Base-by-base conservation (phyloP, 2,329 filamentous ascomycete species). In the Monilinia fructicola region DNA sequence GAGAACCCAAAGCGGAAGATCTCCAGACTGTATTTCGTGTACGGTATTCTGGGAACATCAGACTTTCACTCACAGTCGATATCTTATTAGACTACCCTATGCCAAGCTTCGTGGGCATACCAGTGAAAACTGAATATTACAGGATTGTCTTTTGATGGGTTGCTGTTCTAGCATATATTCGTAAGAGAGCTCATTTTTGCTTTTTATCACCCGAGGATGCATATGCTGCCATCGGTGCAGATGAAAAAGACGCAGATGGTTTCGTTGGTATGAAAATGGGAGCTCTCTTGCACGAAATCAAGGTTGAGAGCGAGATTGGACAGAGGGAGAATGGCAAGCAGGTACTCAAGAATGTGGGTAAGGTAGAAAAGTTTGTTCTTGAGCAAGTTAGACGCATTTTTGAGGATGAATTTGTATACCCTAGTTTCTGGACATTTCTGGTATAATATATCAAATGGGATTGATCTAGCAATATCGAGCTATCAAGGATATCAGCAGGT, bases 341-440 rank as follows among this genome's bases (percentile, higher is more conserved):
- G 80, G 95, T 94, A 56, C 81, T 99, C 68, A 98, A 97, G 83
- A 99, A 99, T 77, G 94, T 99, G 60, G 94, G 95, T 67, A 99
- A 99, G 82, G 95, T 99, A 67, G 95, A 99, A 81, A 90, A 92
- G 74, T 99, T 99, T 77, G 92, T 99, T 66, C 83, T 99, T 68
- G 94, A 98, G 77, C 94, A 98, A 79, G 95, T 99, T 69, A 88
- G 94, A 76, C 87, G 93, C 75, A 98, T 99, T 73, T 98, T 99
- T 75, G 95, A 99, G 79, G 95, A 98, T 76, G 95, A 99, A 78
- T 95, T 98, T 80, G 93, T 98, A 69, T 98, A 96, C 80, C 95
- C 95, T 54, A 97, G 93, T 78, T 98, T 96, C 79, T 98, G 94
- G 93, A 98, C 94, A 0, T 97, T 98, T 78, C 81, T 99, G 73